phyloP scores from a whole-genome alignment of 1,139 yeast species.

The Yamadazyma epiphylla region DNA sequence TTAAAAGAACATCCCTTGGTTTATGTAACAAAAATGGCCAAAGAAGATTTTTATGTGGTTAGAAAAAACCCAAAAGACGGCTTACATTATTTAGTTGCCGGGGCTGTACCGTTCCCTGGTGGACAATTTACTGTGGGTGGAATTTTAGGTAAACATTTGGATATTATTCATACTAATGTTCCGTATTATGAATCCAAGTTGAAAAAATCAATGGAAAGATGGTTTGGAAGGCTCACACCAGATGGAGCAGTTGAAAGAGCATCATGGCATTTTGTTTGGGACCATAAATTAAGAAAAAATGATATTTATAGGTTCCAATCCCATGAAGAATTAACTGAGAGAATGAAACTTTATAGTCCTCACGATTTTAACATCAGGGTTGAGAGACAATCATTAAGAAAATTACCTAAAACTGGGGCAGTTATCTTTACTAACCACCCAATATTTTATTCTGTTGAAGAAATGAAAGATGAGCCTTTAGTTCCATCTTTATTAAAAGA shows the following conservation, averaged over 20 bases:
- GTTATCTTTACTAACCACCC: constrained; percentile 67
- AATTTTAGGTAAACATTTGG: constrained; percentile 59
- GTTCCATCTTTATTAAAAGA: constrained; percentile 64
- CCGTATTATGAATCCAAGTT: constrained; percentile 69
- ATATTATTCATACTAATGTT: constrained; percentile 64
- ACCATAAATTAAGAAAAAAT: constrained; percentile 55
- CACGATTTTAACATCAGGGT: constrained; percentile 54
- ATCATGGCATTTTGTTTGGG: constrained; percentile 74
- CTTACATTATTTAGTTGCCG: constrained; percentile 62
- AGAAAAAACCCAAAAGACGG: constrained; percentile 52
- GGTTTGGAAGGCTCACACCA: constrained; percentile 61
- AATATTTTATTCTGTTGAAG: constrained; percentile 63
- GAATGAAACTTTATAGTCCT: constrained; percentile 27
- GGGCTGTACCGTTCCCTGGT: constrained; percentile 78
- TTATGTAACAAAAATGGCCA: constrained; percentile 64
- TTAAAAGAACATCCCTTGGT: constrained; percentile 60
- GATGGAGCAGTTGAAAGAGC: constrained; percentile 68
- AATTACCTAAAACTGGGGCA: constrained; percentile 60
- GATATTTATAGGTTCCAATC: constrained; percentile 47
- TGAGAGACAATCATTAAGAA: constrained; percentile 66
- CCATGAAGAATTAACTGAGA: constrained; percentile 27
- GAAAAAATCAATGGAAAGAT: constrained; percentile 69
- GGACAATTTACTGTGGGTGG: constrained; percentile 62
- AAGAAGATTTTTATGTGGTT: constrained; percentile 69
- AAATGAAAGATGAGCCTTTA: constrained; percentile 75